Base-by-base conservation (phyloP, 2,329 filamentous ascomycete genomes). In the Emydomyces testavorans region DNA sequence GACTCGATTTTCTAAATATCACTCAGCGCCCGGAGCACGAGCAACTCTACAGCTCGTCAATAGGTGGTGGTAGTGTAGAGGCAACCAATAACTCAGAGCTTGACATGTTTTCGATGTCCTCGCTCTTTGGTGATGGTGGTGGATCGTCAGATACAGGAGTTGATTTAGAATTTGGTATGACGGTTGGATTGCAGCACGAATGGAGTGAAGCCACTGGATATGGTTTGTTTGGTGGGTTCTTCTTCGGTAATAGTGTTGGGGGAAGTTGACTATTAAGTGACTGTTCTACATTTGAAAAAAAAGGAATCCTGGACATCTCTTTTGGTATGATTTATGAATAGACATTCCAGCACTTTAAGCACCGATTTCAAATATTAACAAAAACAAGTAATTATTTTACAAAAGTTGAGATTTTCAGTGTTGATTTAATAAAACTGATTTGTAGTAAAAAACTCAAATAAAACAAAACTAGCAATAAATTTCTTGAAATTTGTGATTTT, bases 1-100 rank as follows among this genome's bases (percentile, higher is more conserved):
- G 74, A 42, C 67, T 78, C 11, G 73, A 77, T 54, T 78, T 78
- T 58, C 61, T 78, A 11, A 71, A 77, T 51, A 69, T 71, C 38
- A 71, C 73, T 50, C 63, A 71, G 8, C 49, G 28, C 4, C 16
- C 24, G 18, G 34, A 39, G 15, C 34, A 31, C 13, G 36, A 28
- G 16, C 37, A 43, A 29, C 24, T 36, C 1, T 48, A 42, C 21
- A 23, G 4, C 13, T 8, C 45, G 1, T 34, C 36, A 8, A 34
- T 36, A 35, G 21, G 26, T 7, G 21, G 16, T n/a, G 18, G 37
- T 11, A 26, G 23, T 11, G 36, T 7, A 39, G 36, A 5, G 20
- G 21, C 6, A 11, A 15, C 18, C 11, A 40, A 10, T 20, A 15
- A 11, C 13, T 15, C 15, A 6, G 39, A 42, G 1, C 20, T 43